These are phyloP conservation scores for Fulvia fulva DNA, from an alignment of 2,329 filamentous ascomycete species.

Conservation along the genomic window DNA sequence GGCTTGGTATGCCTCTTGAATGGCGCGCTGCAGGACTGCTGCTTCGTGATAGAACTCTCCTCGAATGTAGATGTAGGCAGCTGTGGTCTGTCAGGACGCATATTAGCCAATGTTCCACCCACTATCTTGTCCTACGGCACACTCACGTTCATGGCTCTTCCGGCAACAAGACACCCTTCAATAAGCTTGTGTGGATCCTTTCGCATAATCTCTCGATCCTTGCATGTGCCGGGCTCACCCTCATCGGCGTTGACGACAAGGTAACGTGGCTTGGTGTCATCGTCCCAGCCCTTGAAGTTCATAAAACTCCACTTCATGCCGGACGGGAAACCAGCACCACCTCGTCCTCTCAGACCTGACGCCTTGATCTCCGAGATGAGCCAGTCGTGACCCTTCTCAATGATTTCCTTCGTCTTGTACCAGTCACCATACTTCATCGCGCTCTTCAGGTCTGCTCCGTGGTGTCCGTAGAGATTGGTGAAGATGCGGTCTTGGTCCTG, in stretches of 20 bases:
- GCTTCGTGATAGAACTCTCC: conserved; percentile 98
- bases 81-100: conserved; percentile 57
- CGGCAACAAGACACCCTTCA: conserved; percentile 93
- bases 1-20: conserved; percentile 94
- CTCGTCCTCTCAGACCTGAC: conserved; percentile 89
- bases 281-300: conserved; percentile 99
- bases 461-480: conserved; percentile 94
- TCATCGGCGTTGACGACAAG: conserved; percentile 98
- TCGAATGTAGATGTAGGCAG: conserved; percentile 98
- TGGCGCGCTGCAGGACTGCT: conserved; percentile 85
- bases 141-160: conserved; percentile 83
- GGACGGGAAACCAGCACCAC: conserved; percentile 95
- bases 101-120: background rate
- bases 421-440: conserved; percentile 98
- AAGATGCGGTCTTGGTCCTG: conserved; percentile 98
- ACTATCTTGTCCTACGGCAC: background rate
- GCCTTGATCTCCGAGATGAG: conserved; percentile 97
- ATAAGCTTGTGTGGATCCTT: conserved; percentile 99
- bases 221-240: conserved; percentile 97
- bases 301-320: conserved; percentile 98
- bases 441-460: conserved; percentile 84
- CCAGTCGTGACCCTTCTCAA: conserved; percentile 96
- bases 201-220: conserved; percentile 99
- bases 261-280: conserved; percentile 92
- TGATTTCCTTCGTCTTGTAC: conserved; percentile 99